Percentiles rank a stretch among this genome's conserved stretches.
These are phyloP conservation scores for Epichloe sibirici DNA, from an alignment of 2,329 filamentous ascomycete genomes.

Conservation along the genomic window DNA sequence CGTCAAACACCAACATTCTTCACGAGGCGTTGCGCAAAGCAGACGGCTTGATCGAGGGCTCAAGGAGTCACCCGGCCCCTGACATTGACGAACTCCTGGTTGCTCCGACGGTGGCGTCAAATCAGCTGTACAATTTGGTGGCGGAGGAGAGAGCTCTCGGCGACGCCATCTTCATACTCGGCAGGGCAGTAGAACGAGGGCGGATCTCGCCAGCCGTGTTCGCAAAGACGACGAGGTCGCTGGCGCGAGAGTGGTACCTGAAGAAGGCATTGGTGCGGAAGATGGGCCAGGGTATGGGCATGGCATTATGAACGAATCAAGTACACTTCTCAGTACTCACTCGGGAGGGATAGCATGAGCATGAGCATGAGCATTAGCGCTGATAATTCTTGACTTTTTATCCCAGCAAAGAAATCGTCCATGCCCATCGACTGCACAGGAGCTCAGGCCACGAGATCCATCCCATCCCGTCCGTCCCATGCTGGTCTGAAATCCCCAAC, in stretches of 20 bases:
- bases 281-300: slow-evolving; percentile 64
- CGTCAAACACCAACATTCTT: slow-evolving; percentile 67
- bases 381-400: not conserved
- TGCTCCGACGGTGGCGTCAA: slow-evolving; percentile 84
- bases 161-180: slow-evolving; percentile 76
- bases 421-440: no score
- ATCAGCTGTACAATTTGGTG: slow-evolving; percentile 80
- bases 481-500: not conserved
- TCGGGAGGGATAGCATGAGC: not conserved
- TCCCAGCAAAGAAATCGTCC: no score
- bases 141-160: slow-evolving; percentile 80
- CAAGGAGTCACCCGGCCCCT: slow-evolving; percentile 56
- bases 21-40: slow-evolving; percentile 67
- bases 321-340: no score
- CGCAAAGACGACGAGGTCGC: slow-evolving; percentile 60
- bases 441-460: no score
- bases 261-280: slow-evolving; percentile 73
- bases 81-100: slow-evolving; percentile 84
- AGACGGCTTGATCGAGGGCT: slow-evolving; percentile 62
- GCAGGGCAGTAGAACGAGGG: slow-evolving; percentile 60
- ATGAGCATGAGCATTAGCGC: not conserved
- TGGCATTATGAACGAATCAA: slow-evolving; percentile 24
- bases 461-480: not conserved
- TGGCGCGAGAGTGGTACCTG: slow-evolving; percentile 71
- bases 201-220: slow-evolving; percentile 61